Evolutionary conservation across 139 green algal species (phyloP), one percentile per base, ranked within the genome.

Genomic region (Haematococcus lacustris): DNA sequence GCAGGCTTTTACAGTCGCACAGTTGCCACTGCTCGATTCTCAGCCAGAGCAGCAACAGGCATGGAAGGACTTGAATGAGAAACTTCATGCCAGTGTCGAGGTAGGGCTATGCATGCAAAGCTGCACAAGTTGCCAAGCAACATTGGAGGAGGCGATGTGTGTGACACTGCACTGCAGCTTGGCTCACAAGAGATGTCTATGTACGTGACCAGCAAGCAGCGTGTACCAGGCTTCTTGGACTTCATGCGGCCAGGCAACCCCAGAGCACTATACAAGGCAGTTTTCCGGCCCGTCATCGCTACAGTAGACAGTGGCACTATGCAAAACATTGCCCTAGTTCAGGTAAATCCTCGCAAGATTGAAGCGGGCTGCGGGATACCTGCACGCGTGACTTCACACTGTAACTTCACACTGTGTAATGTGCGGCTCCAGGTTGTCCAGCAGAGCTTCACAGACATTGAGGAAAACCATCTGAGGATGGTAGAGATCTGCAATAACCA

Each of bases 401-500:
- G 53, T 26, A 68, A 41, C 33, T 6, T 47, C 7, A 30, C 6
- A 9, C 21, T 43, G 61, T 23, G 61, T 26, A 57, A 9, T 7
- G 25, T 59, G 33, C 9, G 62, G 26, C 26, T 17, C 9, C 13
- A 5, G 37, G 6, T 59, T 9, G 9, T 43, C 32, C 61, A 68
- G 32, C 23, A 35, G 3, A n/a, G 35, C 34, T 75, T 3, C 40
- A 17, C 61, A 37, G 67, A 77, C 32, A 71, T 78, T 30, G 73
- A 80, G 33, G 80, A 82, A 21, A 78, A 75, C 74, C 75, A 86
- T 51, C 61, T 77, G 53, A 75, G 83, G 0, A 73, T 88, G 65
- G 76, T 79, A 32, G 83, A 83, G 53, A 88, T 88, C 70, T 84
- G 77, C 66, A 77, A 88, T 73, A 84, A 83, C 64, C 83, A 86